Base-by-base conservation (phyloP, 2,329 filamentous ascomycete species). In the Colletotrichum godetiae region DNA sequence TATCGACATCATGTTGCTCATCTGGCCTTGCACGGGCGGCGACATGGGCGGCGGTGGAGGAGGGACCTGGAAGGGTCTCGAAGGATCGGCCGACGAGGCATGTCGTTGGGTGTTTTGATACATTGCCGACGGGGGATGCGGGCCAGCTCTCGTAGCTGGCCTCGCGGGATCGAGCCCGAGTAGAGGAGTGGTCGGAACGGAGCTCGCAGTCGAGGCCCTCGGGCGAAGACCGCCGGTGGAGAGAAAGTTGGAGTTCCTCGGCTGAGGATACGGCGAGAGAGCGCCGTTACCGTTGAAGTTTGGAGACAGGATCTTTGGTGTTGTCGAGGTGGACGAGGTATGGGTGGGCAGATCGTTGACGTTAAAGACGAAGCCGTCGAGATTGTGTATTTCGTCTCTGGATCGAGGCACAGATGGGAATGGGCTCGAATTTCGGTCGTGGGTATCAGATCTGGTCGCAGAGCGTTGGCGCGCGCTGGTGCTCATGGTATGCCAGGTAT, bases 31-130 rank as follows among this genome's bases (percentile, higher is more conserved):
- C 53, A 84, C 83, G 60, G 87, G 88, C 62, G 86, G 85, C 31
- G 88, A 86, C 82, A 90, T 87, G 67, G 88, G 88, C 76, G 88
- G 88, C 68, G 89, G 88, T 67, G 88, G 88, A 59, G 88, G 88
- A 72, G 88, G 89, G 75, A 90, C 83, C 77, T 87, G 87, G 78
- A 87, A 91, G 59, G 87, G 81, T 80, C 89, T 86, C 75, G 85
- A 82, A 74, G 85, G 83, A 78, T 91, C 88, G 74, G 79, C 80
- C 79, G 80, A 82, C 79, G 83, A 82, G 76, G 81, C 82, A 82
- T 86, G 84, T 80, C 88, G 83, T 80, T 89, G 88, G 60, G 85
- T 82, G 76, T 85, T 85, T 78, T 86, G 85, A 82, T 90, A 91
- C 89, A 91, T 91, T 81, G 75, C 81, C 79, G 79, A 77, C 76